Evolutionary conservation across 371 early-diverging fungal genomes (phyloP).

Genomic region (Mortierella sp.): DNA sequence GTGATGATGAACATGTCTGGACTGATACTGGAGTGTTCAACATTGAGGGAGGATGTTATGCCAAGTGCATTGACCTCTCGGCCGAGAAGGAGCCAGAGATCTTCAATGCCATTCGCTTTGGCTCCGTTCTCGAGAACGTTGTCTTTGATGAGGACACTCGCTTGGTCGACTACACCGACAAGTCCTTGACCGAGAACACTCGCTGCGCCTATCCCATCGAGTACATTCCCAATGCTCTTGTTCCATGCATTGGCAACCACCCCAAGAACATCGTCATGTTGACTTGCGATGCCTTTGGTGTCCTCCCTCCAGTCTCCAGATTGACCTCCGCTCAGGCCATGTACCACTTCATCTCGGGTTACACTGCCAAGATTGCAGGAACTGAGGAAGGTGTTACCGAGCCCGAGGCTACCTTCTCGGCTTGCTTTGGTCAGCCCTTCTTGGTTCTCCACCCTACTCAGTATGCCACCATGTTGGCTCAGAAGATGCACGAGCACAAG

Average conservation of each 20-base stretch:
- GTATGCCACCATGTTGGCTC: slow-evolving; percentile 97
- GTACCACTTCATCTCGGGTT: slow-evolving; percentile 97
- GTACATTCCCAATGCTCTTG: slow-evolving; percentile 94
- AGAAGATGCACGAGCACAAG: slow-evolving; percentile 92
- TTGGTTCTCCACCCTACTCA: slow-evolving; percentile 96
- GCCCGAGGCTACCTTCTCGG: slow-evolving; percentile 95
- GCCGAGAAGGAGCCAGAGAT: slow-evolving; percentile 98
- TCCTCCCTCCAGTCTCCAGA: slow-evolving; percentile 95
- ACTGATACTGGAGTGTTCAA: slow-evolving; percentile 95
- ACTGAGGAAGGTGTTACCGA: slow-evolving; percentile 97
- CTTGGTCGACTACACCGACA: slow-evolving; percentile 88
- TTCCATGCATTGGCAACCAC: slow-evolving; percentile 93
- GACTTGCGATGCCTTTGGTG: slow-evolving; percentile 98
- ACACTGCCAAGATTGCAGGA: slow-evolving; percentile 95
- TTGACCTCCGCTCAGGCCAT: slow-evolving; percentile 93
- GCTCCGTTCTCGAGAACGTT: slow-evolving; percentile 95
- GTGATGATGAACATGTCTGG: slow-evolving; percentile 99
- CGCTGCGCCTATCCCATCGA: slow-evolving; percentile 97
- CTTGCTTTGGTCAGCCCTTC: slow-evolving; percentile 97
- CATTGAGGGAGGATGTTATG: slow-evolving; percentile 98
- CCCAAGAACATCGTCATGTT: slow-evolving; percentile 97
- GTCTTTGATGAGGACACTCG: slow-evolving; percentile 85
- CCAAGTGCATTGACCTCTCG: slow-evolving; percentile 94
- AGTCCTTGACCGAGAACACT: slow-evolving; percentile 94
- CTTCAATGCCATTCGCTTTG: slow-evolving; percentile 93